Evolutionary conservation across 2,329 filamentous ascomycete genomes (phyloP).

Genomic region (Calonectria fujianensis): DNA sequence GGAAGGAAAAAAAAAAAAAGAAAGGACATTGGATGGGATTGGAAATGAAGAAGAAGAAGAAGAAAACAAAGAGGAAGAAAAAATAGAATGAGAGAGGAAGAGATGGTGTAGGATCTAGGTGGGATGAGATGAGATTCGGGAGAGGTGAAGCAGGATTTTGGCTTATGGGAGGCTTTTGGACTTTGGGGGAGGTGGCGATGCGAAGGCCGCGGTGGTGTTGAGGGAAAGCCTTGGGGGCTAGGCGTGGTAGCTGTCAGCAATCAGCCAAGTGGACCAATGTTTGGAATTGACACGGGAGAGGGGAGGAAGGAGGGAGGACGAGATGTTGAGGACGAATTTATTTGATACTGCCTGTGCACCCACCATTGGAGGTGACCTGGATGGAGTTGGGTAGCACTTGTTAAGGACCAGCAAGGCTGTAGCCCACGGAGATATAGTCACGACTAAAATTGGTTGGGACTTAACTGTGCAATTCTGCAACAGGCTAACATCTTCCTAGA

Average conservation of each 20-base stretch:
- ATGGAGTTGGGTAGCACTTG: background rate
- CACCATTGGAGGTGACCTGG: background rate
- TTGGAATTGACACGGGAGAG: background rate
- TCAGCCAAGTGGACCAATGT: background rate
- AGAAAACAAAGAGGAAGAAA: background rate
- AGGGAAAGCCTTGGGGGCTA: background rate
- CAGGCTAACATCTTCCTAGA: background rate
- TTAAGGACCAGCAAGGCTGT: background rate
- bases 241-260: background rate
- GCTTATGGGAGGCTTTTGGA: constrained; percentile 2
- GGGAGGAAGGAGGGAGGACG: background rate
- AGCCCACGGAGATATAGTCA: background rate
- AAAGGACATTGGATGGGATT: background rate
- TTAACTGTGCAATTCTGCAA: background rate
- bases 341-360: background rate
- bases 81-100: background rate
- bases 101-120: background rate
- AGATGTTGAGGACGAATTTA: background rate
- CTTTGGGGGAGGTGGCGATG: constrained; percentile 19
- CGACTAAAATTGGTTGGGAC: background rate
- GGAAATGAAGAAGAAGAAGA: constrained; percentile 53
- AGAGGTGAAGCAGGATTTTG: background rate
- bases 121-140: background rate
- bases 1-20: background rate
- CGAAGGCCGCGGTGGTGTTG: background rate